phyloP scores from a whole-genome alignment of 2,329 filamentous ascomycete species.

The Dactylellina cionopaga region DNA sequence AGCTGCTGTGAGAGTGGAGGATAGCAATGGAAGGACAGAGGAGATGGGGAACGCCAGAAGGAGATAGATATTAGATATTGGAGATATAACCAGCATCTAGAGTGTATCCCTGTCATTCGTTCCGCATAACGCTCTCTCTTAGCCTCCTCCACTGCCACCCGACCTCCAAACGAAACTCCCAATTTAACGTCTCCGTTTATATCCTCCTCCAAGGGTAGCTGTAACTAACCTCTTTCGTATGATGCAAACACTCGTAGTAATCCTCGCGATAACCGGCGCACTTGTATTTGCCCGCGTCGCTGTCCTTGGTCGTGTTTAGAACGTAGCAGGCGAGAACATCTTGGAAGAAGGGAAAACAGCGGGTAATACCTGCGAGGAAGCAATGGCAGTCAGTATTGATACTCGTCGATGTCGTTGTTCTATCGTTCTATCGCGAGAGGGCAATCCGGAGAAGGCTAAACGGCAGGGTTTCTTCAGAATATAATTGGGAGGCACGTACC shows the following conservation, averaged over 20 bases:
- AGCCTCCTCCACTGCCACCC: neutral
- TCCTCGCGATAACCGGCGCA: slow-evolving; percentile 88
- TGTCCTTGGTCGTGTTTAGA: slow-evolving; percentile 81
- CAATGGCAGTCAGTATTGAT: neutral
- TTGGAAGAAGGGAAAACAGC: slow-evolving; percentile 99
- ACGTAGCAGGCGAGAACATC: slow-evolving; percentile 98
- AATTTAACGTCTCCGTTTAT: neutral
- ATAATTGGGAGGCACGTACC: slow-evolving; percentile 68
- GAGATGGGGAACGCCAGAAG: too few species aligned
- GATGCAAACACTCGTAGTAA: slow-evolving; percentile 98
- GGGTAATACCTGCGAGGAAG: slow-evolving; percentile 72
- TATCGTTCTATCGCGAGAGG: neutral
- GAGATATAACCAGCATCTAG: too few species aligned
- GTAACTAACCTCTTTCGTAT: slow-evolving; percentile 90
- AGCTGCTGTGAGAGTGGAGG: neutral
- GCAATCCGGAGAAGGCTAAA: neutral
- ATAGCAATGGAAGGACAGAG: neutral
- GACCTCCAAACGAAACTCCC: neutral
- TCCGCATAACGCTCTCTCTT: too few species aligned
- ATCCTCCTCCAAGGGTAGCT: neutral
- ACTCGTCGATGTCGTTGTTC: neutral
- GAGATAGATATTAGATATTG: too few species aligned
- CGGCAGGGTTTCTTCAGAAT: too few species aligned
- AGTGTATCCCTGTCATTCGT: too few species aligned
- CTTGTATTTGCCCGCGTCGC: slow-evolving; percentile 81